Percentiles rank a stretch among this genome's conserved stretches.
These are phyloP conservation scores for Rosa rugosa DNA, from an alignment of 306 rosid genomes.

Conservation along the genomic window DNA sequence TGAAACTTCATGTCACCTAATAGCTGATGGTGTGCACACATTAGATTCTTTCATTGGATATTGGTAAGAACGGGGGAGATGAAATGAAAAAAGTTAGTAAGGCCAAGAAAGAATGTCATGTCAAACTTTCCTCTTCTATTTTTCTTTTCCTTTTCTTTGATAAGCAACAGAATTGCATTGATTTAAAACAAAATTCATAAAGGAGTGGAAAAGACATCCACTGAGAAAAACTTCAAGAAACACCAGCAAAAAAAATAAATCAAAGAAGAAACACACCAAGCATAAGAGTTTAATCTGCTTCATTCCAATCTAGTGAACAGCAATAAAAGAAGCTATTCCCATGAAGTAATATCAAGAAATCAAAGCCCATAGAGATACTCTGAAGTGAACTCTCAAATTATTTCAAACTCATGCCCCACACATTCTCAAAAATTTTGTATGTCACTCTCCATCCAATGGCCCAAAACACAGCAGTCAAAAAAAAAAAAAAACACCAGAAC, in stretches of 20 bases:
- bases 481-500: neutral
- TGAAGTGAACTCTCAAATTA: neutral
- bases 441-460: neutral
- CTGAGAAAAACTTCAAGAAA: neutral
- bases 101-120: neutral
- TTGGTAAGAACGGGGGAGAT: neutral
- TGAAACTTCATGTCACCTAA: neutral
- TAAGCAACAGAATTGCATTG: neutral
- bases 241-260: neutral
- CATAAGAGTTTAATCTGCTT: neutral
- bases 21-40: neutral
- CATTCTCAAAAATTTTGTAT: neutral
- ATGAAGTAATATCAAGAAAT: neutral
- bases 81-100: neutral
- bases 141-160: neutral
- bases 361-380: neutral
- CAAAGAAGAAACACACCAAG: neutral
- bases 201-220: neutral
- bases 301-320: neutral
- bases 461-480: neutral
- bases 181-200: neutral
- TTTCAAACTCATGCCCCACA: neutral
- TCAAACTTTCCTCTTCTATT: neutral
- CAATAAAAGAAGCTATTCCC: neutral
- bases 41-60: constrained; percentile 2